Percentiles rank a stretch among this genome's conserved stretches.
Conservation (phyloP, 495 filamentous ascomycete species). For the Patellaria atrata region DNA sequence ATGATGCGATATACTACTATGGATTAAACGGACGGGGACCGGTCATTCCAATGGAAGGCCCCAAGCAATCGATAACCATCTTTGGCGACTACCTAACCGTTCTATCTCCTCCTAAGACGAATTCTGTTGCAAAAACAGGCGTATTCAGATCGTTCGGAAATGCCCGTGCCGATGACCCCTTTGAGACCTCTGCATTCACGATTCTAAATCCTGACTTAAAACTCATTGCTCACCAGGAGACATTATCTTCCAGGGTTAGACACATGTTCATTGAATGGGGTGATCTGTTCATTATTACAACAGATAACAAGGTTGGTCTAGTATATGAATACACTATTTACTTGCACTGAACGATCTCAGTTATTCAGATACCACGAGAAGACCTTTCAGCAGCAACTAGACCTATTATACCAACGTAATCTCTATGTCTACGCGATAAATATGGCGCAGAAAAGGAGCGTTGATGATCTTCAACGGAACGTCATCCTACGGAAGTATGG, state of each 20-base stretch:
- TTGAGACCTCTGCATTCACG: constrained; percentile 73
- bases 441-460: constrained; percentile 74
- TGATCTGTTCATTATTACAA: constrained; percentile 71
- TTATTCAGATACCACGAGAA: constrained; percentile 80
- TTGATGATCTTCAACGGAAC: constrained; percentile 67
- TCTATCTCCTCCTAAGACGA: constrained; percentile 66
- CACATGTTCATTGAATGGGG: constrained; percentile 79
- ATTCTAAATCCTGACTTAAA: constrained; percentile 81
- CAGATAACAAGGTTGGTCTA: constrained; percentile 64
- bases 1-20: constrained; percentile 93
- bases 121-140: constrained; percentile 34
- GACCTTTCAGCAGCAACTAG: constrained; percentile 73
- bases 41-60: constrained; percentile 78
- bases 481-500: constrained; percentile 88
- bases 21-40: constrained; percentile 71
- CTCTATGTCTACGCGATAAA: constrained; percentile 85
- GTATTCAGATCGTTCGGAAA: constrained; percentile 50
- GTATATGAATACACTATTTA: neutral
- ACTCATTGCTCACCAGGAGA: constrained; percentile 80
- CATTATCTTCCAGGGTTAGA: constrained; percentile 62
- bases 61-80: constrained; percentile 66
- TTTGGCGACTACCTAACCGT: constrained; percentile 80
- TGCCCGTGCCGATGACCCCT: constrained; percentile 51
- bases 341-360: neutral
- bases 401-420: constrained; percentile 87